Evolutionary conservation across 148 eudicot species (phyloP).

Genomic region (Rhododendron vialii): DNA sequence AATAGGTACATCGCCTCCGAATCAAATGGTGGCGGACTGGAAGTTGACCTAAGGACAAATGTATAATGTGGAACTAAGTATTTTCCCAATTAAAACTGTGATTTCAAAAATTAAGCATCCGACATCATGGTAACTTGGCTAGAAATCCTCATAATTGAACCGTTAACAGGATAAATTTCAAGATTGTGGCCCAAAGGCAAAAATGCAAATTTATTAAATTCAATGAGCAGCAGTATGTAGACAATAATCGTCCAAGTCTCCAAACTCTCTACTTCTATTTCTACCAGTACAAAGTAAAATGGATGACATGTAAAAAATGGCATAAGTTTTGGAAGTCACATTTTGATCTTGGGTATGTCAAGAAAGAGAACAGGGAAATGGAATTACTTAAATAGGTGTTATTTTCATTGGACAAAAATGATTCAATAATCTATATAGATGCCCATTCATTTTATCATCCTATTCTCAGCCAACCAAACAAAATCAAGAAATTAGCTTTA

Average conservation of each 20-base stretch:
- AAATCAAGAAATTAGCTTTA: neutral
- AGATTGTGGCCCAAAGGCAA: neutral
- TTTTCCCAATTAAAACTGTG: neutral
- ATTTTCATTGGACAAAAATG: neutral
- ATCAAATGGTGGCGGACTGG: neutral
- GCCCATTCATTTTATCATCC: neutral
- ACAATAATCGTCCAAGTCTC: neutral
- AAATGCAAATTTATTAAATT: neutral
- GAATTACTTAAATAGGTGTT: neutral
- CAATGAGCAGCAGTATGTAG: neutral
- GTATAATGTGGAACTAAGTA: neutral
- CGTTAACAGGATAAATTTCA: neutral
- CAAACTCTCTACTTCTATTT: neutral
- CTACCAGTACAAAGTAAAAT: neutral
- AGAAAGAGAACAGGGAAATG: neutral
- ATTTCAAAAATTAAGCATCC: neutral
- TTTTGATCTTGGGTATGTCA: neutral
- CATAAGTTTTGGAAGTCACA: neutral
- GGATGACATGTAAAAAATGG: neutral
- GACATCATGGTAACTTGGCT: neutral
- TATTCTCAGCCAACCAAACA: neutral
- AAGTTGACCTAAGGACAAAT: neutral
- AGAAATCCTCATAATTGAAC: neutral
- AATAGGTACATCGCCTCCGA: neutral
- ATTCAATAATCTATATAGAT: neutral